Base-by-base conservation (phyloP, 305 asterid genomes). In the Fraxinus greggii region DNA sequence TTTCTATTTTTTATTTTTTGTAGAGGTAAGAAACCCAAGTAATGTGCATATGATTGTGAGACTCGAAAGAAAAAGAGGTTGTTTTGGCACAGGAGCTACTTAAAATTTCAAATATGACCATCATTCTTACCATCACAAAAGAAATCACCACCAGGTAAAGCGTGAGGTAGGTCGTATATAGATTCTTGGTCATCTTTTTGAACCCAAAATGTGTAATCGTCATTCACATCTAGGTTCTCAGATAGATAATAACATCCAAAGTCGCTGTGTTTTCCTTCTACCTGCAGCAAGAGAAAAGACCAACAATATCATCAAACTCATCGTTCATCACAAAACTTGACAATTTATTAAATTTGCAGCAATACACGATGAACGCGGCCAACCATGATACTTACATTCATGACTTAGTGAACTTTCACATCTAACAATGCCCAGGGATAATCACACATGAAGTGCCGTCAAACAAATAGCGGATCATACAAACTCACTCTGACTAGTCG, bases 201-300 rank as follows among this genome's bases (percentile, higher is more conserved):
- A 81, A 91, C 83, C 99, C 98, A 90, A 84, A 91, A 92, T 80
- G 98, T 90, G 90, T 92, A 90, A 74, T 93, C 97, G 88, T 94
- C 97, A 85, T 92, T 89, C 84, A 93, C 98, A 84, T 94, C 89
- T 72, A 97, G 97, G 92, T 91, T 93, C 87, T 97, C 98, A 61
- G 97, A 91, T 80, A 97, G 88, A 90, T 97, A 97, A 89, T 92
- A 93, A 89, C 93, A 92, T 83, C 92, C 93, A 78, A 84, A 88
- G 81, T 83, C 84, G 86, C 83, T 80, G 79, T 90, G 86, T 83
- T 91, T 92, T 82, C 97, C 94, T 89, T 93, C 95, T 81, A 97
- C 95, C 99, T 97, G 90, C 81, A 83, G 77, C 78, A 83, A 79
- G 85, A 84, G n/a, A 80, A 76, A 82, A 80, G 72, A 48, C 78